Evolutionary conservation across 2,329 filamentous ascomycete genomes (phyloP).

Genomic region (Colletotrichum limetticola): DNA sequence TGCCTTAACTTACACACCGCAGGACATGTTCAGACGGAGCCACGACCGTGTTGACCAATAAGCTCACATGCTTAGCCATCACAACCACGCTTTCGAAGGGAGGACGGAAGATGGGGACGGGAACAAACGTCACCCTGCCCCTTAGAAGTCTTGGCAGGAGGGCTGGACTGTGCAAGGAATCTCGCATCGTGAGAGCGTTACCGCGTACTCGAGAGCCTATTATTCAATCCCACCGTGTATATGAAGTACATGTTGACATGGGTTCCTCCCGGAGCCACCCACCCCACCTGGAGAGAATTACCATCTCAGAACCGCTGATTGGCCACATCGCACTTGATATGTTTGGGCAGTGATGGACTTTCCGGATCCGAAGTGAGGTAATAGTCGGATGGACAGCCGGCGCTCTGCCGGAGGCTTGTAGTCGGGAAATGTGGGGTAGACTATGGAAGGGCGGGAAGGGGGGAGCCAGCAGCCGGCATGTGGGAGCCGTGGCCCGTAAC

Average conservation of each 20-base stretch:
- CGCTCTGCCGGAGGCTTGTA: neutral
- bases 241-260: no score
- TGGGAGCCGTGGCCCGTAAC: neutral
- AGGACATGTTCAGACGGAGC: no score
- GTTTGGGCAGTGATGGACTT: neutral
- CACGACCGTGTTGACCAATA: neutral
- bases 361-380: neutral
- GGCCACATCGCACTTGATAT: neutral
- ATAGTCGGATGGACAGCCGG: neutral
- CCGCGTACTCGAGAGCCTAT: neutral
- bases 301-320: neutral
- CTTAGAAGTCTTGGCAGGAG: neutral
- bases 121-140: neutral
- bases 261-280: neutral
- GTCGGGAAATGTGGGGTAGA: neutral
- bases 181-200: neutral
- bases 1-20: no score
- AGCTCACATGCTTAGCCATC: neutral
- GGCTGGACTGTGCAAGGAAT: neutral
- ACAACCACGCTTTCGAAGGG: neutral
- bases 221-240: neutral
- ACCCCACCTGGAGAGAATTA: neutral
- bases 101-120: neutral
- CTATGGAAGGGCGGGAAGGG: neutral
- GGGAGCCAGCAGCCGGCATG: neutral